Percentiles rank a stretch among this genome's conserved stretches.
phyloP scores from a whole-genome alignment of 2,329 filamentous ascomycete species.

The Cladosporium sp. region DNA sequence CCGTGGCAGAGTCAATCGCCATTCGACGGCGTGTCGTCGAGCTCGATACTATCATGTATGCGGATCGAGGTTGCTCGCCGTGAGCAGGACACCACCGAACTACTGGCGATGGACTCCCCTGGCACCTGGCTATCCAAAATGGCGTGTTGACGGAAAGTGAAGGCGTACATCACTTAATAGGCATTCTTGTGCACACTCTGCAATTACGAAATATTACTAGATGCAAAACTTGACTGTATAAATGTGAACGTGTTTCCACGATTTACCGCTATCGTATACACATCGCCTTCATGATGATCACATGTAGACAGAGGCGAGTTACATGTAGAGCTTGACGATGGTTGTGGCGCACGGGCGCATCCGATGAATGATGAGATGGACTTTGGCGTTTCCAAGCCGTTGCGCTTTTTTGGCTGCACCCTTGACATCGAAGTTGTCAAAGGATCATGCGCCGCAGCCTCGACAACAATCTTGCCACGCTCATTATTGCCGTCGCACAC shows the following conservation, averaged over 20 bases:
- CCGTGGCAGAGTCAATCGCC: not conserved
- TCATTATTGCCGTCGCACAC: conserved; percentile 1
- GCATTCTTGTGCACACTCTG: too few species aligned
- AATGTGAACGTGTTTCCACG: too few species aligned
- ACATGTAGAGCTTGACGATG: not conserved
- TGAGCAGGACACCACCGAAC: not conserved
- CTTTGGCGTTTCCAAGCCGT: not conserved
- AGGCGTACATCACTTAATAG: too few species aligned
- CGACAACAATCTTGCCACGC: not conserved
- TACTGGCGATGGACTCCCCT: too few species aligned
- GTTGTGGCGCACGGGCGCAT: not conserved
- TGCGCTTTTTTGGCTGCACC: not conserved
- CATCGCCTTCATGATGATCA: too few species aligned
- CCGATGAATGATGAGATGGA: not conserved
- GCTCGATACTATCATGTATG: not conserved
- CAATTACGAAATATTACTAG: too few species aligned
- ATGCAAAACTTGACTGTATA: too few species aligned
- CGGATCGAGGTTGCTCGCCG: not conserved
- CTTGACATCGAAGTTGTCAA: not conserved
- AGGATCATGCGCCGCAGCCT: not conserved
- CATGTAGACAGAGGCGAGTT: too few species aligned
- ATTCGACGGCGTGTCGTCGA: not conserved
- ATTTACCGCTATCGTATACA: too few species aligned
- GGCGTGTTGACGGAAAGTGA: too few species aligned
- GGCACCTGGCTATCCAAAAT: too few species aligned